These are phyloP conservation scores for Calonectria fujianensis DNA, from an alignment of 2,329 filamentous ascomycete genomes.

Conservation along the genomic window DNA sequence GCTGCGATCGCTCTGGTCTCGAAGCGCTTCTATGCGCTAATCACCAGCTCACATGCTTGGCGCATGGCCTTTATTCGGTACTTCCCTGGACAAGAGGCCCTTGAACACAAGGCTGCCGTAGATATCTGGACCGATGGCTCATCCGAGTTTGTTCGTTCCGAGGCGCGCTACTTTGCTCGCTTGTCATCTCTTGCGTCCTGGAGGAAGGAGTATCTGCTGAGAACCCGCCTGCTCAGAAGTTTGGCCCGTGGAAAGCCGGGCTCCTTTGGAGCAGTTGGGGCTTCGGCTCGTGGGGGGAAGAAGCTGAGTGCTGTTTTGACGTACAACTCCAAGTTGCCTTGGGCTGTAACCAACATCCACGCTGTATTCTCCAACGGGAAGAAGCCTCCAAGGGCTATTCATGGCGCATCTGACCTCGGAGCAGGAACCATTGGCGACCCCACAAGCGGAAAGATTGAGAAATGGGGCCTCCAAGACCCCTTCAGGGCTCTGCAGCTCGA, in stretches of 20 bases:
- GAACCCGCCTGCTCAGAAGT: slow-evolving; percentile 88
- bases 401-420: slow-evolving; percentile 87
- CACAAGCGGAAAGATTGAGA: slow-evolving; percentile 82
- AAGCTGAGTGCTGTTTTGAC: slow-evolving; percentile 85
- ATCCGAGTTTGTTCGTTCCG: slow-evolving; percentile 77
- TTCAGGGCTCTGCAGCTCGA: slow-evolving; percentile 85
- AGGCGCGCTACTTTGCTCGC: slow-evolving; percentile 87
- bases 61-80: slow-evolving; percentile 92
- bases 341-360: slow-evolving; percentile 86
- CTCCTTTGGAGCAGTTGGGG: slow-evolving; percentile 69
- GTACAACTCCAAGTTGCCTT: slow-evolving; percentile 89
- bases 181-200: slow-evolving; percentile 91
- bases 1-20: slow-evolving; percentile 90
- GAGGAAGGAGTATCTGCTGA: slow-evolving; percentile 95
- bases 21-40: slow-evolving; percentile 87
- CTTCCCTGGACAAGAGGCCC: slow-evolving; percentile 82
- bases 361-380: slow-evolving; percentile 84
- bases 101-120: slow-evolving; percentile 59
- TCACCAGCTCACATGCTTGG: slow-evolving; percentile 96
- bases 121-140: slow-evolving; percentile 67
- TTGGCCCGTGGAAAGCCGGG: slow-evolving; percentile 87
- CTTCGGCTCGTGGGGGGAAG: slow-evolving; percentile 75
- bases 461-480: slow-evolving; percentile 87
- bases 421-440: slow-evolving; percentile 90
- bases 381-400: slow-evolving; percentile 85